A percentile compares a stretch with the other conserved stretches of the same genome.
Evolutionary conservation across 2,329 filamentous ascomycete genomes (phyloP).

Genomic region (Fusarium ambrosium): DNA sequence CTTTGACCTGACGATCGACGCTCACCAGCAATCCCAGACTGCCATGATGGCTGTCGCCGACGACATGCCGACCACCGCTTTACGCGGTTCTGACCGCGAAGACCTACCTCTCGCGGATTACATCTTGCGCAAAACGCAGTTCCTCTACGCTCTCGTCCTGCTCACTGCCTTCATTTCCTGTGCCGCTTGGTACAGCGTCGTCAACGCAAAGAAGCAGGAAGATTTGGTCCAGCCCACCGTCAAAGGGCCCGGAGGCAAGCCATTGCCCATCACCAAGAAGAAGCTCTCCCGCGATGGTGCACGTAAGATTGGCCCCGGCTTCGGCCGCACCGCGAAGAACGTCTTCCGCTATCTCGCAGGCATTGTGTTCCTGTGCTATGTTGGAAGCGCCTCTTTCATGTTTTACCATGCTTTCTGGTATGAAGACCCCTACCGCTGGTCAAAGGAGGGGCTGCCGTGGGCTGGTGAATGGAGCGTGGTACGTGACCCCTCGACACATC

Average conservation of each 20-base stretch:
- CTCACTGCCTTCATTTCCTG: constrained; percentile 65
- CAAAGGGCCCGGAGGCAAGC: constrained; percentile 89
- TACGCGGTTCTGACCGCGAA: constrained; percentile 42
- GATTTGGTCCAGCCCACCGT: constrained; percentile 62
- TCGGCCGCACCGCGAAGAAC: constrained; percentile 76
- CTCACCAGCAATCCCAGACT: constrained; percentile 46
- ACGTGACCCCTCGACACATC: constrained; percentile 55
- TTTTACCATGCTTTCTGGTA: constrained; percentile 77
- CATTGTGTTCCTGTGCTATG: constrained; percentile 79
- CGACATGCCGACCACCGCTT: constrained; percentile 48
- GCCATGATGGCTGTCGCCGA: constrained; percentile 54
- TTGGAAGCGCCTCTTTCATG: constrained; percentile 80
- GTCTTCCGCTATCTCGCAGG: constrained; percentile 83
- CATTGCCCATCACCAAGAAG: constrained; percentile 78
- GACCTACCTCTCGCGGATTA: constrained; percentile 54
- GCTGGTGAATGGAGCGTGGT: constrained; percentile 83
- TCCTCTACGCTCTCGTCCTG: constrained; percentile 66
- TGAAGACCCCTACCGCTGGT: constrained; percentile 56
- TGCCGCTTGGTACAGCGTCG: constrained; percentile 66
- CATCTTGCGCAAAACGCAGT: constrained; percentile 62
- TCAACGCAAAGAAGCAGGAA: constrained; percentile 64
- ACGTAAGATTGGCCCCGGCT: constrained; percentile 63
- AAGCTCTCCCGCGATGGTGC: constrained; percentile 62
- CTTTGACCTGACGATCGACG: constrained; percentile 39
- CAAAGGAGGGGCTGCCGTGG: constrained; percentile 70